Conservation (phyloP, 305 asterid genomes). For the Fraxinus xanthoxyloides region DNA sequence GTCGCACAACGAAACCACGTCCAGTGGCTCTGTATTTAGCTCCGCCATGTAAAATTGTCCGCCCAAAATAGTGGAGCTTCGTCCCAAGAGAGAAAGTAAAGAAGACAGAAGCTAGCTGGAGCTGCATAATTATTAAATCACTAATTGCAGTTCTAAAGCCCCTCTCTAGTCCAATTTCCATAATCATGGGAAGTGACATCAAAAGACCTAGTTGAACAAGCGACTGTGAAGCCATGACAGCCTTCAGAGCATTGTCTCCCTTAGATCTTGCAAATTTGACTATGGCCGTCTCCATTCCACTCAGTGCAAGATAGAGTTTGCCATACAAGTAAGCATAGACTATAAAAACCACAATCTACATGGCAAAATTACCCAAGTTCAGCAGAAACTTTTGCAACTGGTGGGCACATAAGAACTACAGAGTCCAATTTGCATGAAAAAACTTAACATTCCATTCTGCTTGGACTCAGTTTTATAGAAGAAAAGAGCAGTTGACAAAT, state of each 20-base stretch:
- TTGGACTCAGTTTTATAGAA: not conserved
- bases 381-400: not conserved
- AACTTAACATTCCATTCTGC: not conserved
- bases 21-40: constrained; percentile 36
- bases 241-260: constrained; percentile 19
- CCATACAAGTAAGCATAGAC: constrained; percentile 30
- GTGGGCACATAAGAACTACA: not conserved
- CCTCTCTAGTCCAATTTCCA: constrained; percentile 22
- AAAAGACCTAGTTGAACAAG: constrained; percentile 24
- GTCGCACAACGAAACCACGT: constrained; percentile 33
- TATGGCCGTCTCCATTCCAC: constrained; percentile 24
- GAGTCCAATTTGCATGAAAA: not conserved
- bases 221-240: constrained; percentile 21
- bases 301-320: constrained; percentile 25
- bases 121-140: constrained; percentile 27
- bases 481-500: not conserved
- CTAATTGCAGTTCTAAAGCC: constrained; percentile 27
- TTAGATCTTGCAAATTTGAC: constrained; percentile 19
- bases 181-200: constrained; percentile 25
- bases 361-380: not conserved
- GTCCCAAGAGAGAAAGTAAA: constrained; percentile 32
- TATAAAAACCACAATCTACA: constrained; percentile 22
- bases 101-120: constrained; percentile 30
- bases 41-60: constrained; percentile 33
- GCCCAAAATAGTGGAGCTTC: constrained; percentile 26